phyloP scores from a whole-genome alignment of 129 eudicot genomes.

The Saussurea involucrata region DNA sequence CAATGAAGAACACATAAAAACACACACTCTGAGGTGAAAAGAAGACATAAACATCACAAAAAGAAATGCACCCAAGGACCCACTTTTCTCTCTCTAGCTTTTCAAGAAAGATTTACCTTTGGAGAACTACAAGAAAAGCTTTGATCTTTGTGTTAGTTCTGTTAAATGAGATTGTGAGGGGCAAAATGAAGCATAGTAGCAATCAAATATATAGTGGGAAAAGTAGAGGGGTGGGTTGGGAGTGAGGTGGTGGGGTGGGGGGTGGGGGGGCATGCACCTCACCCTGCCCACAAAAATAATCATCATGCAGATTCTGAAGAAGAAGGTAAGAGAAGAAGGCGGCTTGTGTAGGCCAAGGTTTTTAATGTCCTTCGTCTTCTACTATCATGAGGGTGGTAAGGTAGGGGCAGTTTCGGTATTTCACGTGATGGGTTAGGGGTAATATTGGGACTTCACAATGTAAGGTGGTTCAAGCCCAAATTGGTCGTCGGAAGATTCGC shows the following conservation, averaged over 20 bases:
- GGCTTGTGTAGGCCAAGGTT: constrained; percentile 17
- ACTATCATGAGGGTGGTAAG: constrained; percentile 3
- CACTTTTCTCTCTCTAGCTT: constrained; percentile 1
- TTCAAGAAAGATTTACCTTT: constrained; percentile 57
- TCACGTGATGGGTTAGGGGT: background rate
- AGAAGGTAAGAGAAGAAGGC: constrained; percentile 14
- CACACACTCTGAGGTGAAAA: background rate
- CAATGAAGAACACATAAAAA: constrained; percentile 8
- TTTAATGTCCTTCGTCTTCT: constrained; percentile 13
- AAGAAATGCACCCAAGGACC: background rate
- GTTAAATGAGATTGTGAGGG: constrained; percentile 10
- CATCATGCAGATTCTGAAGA: constrained; percentile 17
- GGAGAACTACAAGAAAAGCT: background rate
- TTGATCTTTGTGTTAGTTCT: background rate
- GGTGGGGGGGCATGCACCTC: constrained; percentile 5
- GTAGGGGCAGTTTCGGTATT: constrained; percentile 2
- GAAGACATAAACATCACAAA: constrained; percentile 1
- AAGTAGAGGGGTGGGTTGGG: background rate
- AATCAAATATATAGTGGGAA: constrained; percentile 8
- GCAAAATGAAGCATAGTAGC: background rate
- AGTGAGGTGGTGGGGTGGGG: background rate
- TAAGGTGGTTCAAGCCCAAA: background rate
- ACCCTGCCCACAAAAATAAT: constrained; percentile 6
- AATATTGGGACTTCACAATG: background rate
- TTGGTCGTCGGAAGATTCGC: constrained; percentile 17